Conservation (phyloP, 177 flowering plant species). For the Vitis hybrid region DNA sequence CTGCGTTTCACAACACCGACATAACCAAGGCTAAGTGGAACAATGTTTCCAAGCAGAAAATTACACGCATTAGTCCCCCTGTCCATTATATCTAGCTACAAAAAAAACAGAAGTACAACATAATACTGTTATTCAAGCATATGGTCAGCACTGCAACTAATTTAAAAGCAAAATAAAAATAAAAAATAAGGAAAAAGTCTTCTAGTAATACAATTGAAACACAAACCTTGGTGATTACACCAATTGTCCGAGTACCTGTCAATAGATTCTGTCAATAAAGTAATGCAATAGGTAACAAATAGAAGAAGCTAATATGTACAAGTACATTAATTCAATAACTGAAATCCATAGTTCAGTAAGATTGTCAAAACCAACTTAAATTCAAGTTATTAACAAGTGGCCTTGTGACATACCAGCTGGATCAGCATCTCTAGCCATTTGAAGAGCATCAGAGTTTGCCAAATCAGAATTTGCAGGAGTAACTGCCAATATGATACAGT, state of each 20-base stretch:
- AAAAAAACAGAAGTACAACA: conserved; percentile 2
- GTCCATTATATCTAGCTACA: conserved; percentile 59
- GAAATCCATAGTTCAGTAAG: neutral
- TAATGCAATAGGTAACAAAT: neutral
- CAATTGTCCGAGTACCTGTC: conserved; percentile 50
- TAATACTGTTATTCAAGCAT: neutral
- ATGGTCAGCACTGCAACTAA: neutral
- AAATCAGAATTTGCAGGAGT: conserved; percentile 56
- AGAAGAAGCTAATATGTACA: neutral
- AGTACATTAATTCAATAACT: neutral
- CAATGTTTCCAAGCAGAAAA: conserved; percentile 50
- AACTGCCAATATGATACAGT: conserved; percentile 57
- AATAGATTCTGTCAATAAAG: conserved; percentile 6
- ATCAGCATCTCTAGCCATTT: conserved; percentile 48
- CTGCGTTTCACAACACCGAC: conserved; percentile 54
- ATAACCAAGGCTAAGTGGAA: conserved; percentile 58
- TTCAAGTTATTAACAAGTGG: no score
- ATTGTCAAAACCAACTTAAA: neutral
- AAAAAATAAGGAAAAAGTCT: neutral
- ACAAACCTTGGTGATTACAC: conserved; percentile 53
- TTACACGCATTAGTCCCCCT: conserved; percentile 54
- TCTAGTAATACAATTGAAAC: neutral
- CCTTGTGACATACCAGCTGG: conserved; percentile 36
- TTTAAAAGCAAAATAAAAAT: neutral
- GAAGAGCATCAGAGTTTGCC: conserved; percentile 59